Base-by-base conservation (phyloP, 2,329 filamentous ascomycete species). In the Scedosporium dehoogii region DNA sequence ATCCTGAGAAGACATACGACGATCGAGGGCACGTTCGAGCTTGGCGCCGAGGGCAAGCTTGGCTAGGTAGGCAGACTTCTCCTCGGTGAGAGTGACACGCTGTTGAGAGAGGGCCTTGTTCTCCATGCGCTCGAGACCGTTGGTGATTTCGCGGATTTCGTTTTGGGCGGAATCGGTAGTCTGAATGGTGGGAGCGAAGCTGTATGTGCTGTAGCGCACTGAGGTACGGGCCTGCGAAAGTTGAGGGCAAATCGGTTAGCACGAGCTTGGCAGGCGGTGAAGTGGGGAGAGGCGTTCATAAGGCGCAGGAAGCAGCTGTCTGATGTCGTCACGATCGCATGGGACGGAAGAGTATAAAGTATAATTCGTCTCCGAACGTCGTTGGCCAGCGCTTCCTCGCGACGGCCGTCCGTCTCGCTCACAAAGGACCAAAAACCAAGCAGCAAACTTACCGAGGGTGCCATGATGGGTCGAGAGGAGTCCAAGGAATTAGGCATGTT, bases 21-120 rank as follows among this genome's bases (percentile, higher is more conserved):
- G 83, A 68, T 88, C 88, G 62, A 97, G 84, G 23, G 92, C 92
- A 64, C 92, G 86, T 73, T 96, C 92, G 48, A 96, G 84, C 78
- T 96, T 96, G 64, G 92, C 92, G 58, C 92, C 90, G 60, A 96
- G 83, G 44, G 92, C 92, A 63, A 96, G 83, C 78, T 96, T 96
- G 78, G 86, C 87, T 75, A 96, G 80, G 72, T 89, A 87, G 70
- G 91, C 89, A 21, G 82, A 85, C 81, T 96, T 96, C 75, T 93
- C 86, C 66, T 88, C 85, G 72, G 81, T 89, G 65, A 91, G 84
- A 61, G 85, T 80, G 71, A 92, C 92, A 68, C 92, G 88, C 78
- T 97, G 92, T 69, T 88, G 85, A 68, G 85, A 79, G 29, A 96
- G 85, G 58, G 89, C 89, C 76, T 91, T 91, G 80, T 96, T 94